Evolutionary conservation across 2,329 filamentous ascomycete species (phyloP).

Genomic region (Teratosphaeria zuluensis): DNA sequence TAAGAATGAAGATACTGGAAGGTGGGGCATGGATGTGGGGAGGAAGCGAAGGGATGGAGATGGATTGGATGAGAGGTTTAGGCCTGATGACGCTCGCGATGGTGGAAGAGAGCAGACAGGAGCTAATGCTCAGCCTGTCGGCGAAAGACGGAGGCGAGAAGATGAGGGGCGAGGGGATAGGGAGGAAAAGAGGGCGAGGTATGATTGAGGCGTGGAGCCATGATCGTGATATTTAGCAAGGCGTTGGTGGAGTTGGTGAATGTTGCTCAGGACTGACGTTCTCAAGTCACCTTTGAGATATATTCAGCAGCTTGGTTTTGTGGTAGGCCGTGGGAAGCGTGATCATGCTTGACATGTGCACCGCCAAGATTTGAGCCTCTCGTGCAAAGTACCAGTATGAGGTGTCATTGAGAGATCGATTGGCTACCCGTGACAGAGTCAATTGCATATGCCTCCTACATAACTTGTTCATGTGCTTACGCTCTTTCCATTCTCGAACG

Average conservation of each 20-base stretch:
- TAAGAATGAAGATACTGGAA: slow-evolving; percentile 79
- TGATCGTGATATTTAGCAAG: not conserved
- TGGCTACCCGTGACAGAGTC: not conserved
- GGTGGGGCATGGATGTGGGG: slow-evolving; percentile 59
- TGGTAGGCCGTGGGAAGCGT: not conserved
- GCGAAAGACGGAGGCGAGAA: slow-evolving; percentile 45
- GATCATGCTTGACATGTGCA: not conserved
- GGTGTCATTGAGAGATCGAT: not conserved
- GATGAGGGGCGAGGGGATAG: slow-evolving; percentile 27
- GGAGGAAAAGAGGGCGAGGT: slow-evolving; percentile 36
- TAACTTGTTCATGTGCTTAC: not conserved
- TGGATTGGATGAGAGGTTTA: slow-evolving; percentile 56
- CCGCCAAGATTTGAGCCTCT: not conserved
- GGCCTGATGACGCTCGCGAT: slow-evolving; percentile 46
- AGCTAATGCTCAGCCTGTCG: slow-evolving; percentile 62
- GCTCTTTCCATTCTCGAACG: not conserved
- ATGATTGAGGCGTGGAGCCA: slow-evolving; percentile 21
- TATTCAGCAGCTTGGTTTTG: not conserved
- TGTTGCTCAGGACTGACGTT: not conserved
- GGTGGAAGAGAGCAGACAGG: slow-evolving; percentile 47
- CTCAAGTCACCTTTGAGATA: not conserved
- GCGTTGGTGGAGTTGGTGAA: not conserved
- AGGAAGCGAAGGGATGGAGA: slow-evolving; percentile 37
- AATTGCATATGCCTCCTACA: not conserved
- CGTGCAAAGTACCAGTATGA: not conserved